These are phyloP conservation scores for Crucihimalaya himalaica DNA, from an alignment of 345 rosid genomes.

Conservation along the genomic window DNA sequence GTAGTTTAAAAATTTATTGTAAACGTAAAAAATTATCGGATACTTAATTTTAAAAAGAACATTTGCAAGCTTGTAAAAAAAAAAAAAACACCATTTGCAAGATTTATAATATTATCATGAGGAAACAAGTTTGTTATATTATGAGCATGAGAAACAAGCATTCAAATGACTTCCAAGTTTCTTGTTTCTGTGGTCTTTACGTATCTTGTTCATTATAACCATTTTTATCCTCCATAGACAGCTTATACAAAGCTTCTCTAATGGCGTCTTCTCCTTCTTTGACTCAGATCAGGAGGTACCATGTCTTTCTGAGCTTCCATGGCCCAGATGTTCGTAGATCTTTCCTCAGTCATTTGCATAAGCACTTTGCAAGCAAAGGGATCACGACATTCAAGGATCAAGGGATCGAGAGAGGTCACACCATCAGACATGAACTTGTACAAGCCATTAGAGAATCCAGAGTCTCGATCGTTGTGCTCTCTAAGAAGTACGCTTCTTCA, in stretches of 20 bases:
- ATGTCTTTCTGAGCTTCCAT: background rate
- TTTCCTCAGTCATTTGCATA: background rate
- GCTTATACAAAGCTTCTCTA: background rate
- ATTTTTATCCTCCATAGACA: background rate
- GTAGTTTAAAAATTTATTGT: background rate
- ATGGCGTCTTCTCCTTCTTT: background rate
- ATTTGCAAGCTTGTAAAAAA: no score
- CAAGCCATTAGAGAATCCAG: background rate
- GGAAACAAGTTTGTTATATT: background rate
- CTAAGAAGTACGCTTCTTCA: conserved; percentile 5
- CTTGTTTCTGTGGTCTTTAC: background rate
- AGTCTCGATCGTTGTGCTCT: conserved; percentile 1
- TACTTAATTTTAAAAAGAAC: no score
- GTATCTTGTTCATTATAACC: background rate
- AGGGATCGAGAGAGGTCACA: background rate
- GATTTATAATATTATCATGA: no score
- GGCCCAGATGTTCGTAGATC: background rate
- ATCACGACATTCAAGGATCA: background rate
- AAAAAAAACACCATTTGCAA: no score
- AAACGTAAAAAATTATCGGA: no score
- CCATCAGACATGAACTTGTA: background rate
- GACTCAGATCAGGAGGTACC: background rate
- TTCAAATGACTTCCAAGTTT: no score
- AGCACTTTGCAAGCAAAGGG: background rate
- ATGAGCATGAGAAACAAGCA: background rate